Conservation (phyloP, 2,329 filamentous ascomycete genomes). For the Phaeosphaeria sp. region DNA sequence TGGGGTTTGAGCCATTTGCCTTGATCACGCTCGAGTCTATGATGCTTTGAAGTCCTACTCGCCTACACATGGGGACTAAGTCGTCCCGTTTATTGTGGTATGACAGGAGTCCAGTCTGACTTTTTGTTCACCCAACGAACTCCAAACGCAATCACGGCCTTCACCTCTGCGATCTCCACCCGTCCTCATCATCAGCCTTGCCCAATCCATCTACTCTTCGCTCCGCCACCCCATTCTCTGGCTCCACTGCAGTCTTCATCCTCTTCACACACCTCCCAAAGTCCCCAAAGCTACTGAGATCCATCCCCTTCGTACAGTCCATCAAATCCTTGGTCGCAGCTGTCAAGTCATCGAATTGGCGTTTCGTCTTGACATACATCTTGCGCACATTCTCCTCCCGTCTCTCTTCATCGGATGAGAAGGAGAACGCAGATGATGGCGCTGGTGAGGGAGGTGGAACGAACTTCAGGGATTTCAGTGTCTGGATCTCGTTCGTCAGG, state of each 20-base stretch:
- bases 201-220: background rate
- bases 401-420: slow-evolving; percentile 6
- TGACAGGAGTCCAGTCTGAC: too few species aligned
- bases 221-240: background rate
- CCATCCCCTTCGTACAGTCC: slow-evolving; percentile 18
- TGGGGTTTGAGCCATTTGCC: too few species aligned
- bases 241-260: slow-evolving; percentile 19
- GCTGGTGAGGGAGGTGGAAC: slow-evolving; percentile 4
- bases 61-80: too few species aligned
- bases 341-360: slow-evolving; percentile 21
- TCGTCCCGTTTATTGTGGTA: too few species aligned
- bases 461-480: background rate
- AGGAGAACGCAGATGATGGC: background rate
- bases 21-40: too few species aligned
- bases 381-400: slow-evolving; percentile 28
- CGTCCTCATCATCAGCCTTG: background rate
- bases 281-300: slow-evolving; percentile 28
- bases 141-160: background rate
- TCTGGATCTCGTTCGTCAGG: background rate
- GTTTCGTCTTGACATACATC: slow-evolving; percentile 26
- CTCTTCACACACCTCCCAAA: slow-evolving; percentile 28
- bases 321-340: slow-evolving; percentile 12
- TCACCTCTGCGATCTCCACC: background rate
- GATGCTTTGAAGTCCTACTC: too few species aligned
- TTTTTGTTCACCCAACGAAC: too few species aligned